phyloP scores from a whole-genome alignment of 805 yeast species.

The Zygosaccharomyces bailii region DNA sequence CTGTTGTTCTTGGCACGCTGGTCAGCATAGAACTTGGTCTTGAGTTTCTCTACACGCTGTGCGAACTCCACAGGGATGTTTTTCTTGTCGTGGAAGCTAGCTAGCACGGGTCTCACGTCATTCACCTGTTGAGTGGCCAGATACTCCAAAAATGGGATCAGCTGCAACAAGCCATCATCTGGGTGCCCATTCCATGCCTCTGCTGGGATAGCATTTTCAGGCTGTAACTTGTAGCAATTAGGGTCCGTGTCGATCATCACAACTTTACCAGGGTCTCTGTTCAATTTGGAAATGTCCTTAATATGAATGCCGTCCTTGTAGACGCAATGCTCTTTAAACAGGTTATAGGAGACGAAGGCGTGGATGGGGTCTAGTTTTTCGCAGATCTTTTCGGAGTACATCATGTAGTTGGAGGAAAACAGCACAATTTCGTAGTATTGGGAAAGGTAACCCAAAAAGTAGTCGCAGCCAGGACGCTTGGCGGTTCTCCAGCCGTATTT shows the following conservation, averaged over 20 bases:
- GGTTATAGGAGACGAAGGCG: slow-evolving; percentile 80
- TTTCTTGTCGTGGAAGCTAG: slow-evolving; percentile 63
- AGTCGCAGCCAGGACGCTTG: slow-evolving; percentile 97
- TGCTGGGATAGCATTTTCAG: slow-evolving; percentile 88
- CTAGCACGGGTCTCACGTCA: slow-evolving; percentile 87
- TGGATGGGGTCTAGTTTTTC: slow-evolving; percentile 90
- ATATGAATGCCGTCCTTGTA: slow-evolving; percentile 84
- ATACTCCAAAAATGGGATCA: slow-evolving; percentile 93
- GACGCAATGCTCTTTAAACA: slow-evolving; percentile 83
- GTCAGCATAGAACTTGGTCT: slow-evolving; percentile 66
- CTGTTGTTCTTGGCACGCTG: slow-evolving; percentile 41
- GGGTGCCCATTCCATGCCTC: slow-evolving; percentile 82
- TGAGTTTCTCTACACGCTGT: slow-evolving; percentile 69
- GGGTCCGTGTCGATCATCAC: slow-evolving; percentile 75
- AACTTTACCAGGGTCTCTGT: slow-evolving; percentile 84
- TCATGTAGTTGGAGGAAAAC: slow-evolving; percentile 80
- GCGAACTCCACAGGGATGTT: slow-evolving; percentile 76
- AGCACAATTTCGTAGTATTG: slow-evolving; percentile 95
- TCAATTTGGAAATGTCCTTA: slow-evolving; percentile 85
- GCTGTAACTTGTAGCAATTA: slow-evolving; percentile 73
- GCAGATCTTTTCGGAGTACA: slow-evolving; percentile 79
- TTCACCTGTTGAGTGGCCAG: slow-evolving; percentile 79
- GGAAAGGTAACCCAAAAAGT: slow-evolving; percentile 89
- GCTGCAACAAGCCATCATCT: slow-evolving; percentile 72
- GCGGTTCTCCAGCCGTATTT: slow-evolving; percentile 97